Evolutionary conservation across 208 protist species (phyloP), one percentile per base, ranked within the genome.

Genomic region (Trypanosoma caninum): DNA sequence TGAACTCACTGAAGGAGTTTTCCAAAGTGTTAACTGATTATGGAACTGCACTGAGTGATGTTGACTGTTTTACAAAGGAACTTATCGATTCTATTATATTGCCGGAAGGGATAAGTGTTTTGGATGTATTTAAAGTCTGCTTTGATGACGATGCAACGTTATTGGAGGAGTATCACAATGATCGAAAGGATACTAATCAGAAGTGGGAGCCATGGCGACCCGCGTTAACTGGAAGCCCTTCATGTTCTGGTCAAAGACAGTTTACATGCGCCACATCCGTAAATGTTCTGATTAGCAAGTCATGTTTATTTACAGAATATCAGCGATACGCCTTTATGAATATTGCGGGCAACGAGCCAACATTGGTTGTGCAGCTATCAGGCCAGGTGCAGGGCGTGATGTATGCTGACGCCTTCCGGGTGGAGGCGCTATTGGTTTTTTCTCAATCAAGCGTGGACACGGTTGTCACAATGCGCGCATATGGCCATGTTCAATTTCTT

Each of bases 291-390:
- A 69, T 84, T 65, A 58, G 52, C 46, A 84, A 83, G 64, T 53
- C 56, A 18, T 89, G 76, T 65, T 30, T 51, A 23, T 83, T 74
- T 56, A 72, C 66, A 41, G 76, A 89, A 66, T 85, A 84, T 59
- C 67, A 89, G 55, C 72, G 78, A 25, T 89, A 84, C 54, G 76
- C 75, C 5, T 68, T 89, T 38, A 53, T 82, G 65, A 84, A 80
- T 59, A 47, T 89, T 25, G 63, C 46, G 34, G 78, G 70, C 22
- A 45, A 38, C 53, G 31, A 65, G 34, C 78, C 78, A 20, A 82
- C 72, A n/a, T 55, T 89, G 31, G 50, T 76, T 35, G 66, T 85
- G 38, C 82, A 88, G 51, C 73, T 84, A 30, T 88, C 82, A 34
- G 78, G 72, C 38, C 82, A 88, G 69, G 67, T 74, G 3, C 52